Base-by-base conservation (phyloP, 106 monocot species). In the Xerophyta viscosa region DNA sequence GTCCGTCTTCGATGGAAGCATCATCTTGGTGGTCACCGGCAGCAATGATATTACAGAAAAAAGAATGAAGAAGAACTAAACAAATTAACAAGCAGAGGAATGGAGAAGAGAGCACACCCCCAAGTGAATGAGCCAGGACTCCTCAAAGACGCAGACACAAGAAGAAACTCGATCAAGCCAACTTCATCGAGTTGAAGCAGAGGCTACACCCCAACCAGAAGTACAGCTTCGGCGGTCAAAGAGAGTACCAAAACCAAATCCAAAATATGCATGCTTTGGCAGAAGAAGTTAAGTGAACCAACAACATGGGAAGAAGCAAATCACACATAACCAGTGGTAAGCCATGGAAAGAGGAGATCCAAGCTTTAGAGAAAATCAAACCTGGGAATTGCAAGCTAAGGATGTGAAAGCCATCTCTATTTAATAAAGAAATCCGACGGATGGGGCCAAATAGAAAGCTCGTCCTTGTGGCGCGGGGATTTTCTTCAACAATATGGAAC, bases 391-490 rank as follows among this genome's bases (percentile, higher is more conserved):
- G 0, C 22, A 49, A 1, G 54, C 57, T 1, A 41, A 49, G 9
- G 48, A 57, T 41, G 41, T 57, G 6, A 50, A 50, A 17, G 24
- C 46, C 8, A 64, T 71, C 19, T 37, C 50, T 22, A 57, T 56
- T 20, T 49, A 44, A 24, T 57, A 9, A 0, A 37, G 64, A 57
- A 6, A 20, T 23, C 4, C 18, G 23, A 2, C 15, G 52, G 11
- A 20, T 57, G 29, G 46, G 29, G 0, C 50, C 57, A 23, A n/a
- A 64, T 71, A 15, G 50, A 71, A 71, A 17, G 56, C 43, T 21
- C 27, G 25, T 3, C 18, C n/a, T 67, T 6, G 42, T 67, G 9
- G 67, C 51, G 23, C 0, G 17, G 26, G 56, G 57, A 10, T 71
- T 71, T 12, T 29, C 44, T n/a, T 23, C 37, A 64, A 18, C 14